phyloP scores from a whole-genome alignment of 2,329 filamentous ascomycete species.

The Fusarium chuoi region DNA sequence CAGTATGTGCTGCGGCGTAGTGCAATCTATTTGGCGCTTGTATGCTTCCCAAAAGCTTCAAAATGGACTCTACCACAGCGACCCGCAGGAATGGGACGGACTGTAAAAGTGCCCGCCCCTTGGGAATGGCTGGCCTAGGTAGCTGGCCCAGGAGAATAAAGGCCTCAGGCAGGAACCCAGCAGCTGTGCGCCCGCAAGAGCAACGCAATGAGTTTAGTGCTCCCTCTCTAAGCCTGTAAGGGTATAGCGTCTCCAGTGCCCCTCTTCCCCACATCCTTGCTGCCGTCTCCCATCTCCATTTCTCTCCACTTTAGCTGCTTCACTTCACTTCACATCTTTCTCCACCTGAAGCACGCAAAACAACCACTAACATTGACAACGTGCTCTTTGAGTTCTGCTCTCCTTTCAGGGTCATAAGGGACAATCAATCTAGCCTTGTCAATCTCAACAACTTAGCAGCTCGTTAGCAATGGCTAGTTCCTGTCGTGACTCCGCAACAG shows the following conservation, averaged over 20 bases:
- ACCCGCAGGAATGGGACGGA: constrained; percentile 31
- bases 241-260: constrained; percentile 2
- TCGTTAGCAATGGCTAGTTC: constrained; percentile 1
- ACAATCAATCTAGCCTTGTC: constrained; percentile 19
- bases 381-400: constrained; percentile 18
- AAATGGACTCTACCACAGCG: not conserved
- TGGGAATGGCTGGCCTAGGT: constrained; percentile 4
- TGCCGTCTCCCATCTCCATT: constrained; percentile 27
- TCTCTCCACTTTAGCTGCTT: constrained; percentile 24
- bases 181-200: constrained; percentile 27
- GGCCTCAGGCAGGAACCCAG: constrained; percentile 32
- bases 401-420: constrained; percentile 12
- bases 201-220: constrained; percentile 24
- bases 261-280: constrained; percentile 16
- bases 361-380: constrained; percentile 29
- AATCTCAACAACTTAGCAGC: constrained; percentile 6
- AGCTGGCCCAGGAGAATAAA: not conserved
- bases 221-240: not conserved
- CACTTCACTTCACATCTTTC: constrained; percentile 12
- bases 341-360: constrained; percentile 35
- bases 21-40: constrained; percentile 7
- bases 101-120: constrained; percentile 3
- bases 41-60: constrained; percentile 11
- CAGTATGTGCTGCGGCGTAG: constrained; percentile 12
- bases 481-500: not conserved